Percentiles rank a stretch among this genome's conserved stretches.
These are phyloP conservation scores for Diplotaxis tenuifolia DNA, from an alignment of 345 rosid genomes.

Conservation along the genomic window DNA sequence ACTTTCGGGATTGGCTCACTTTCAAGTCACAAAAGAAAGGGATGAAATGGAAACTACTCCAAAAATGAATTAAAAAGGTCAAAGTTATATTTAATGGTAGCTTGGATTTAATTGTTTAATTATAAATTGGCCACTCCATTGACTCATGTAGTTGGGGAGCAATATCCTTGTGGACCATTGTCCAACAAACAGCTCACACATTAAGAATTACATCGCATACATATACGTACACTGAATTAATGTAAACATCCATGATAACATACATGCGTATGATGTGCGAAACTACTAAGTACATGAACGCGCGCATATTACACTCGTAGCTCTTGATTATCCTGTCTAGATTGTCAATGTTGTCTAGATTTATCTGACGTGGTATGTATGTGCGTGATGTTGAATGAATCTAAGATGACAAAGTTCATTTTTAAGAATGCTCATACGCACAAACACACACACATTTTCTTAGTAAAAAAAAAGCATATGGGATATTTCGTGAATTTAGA, in stretches of 20 bases:
- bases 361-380: neutral
- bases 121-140: constrained; percentile 23
- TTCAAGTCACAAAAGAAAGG: constrained; percentile 16
- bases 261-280: neutral
- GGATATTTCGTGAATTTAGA: neutral
- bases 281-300: neutral
- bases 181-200: constrained; percentile 42
- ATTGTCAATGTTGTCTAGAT: neutral
- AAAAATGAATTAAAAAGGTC: constrained; percentile 26
- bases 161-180: constrained; percentile 40
- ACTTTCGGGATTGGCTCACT: constrained; percentile 28
- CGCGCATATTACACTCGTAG: no score
- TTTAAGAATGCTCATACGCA: neutral
- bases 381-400: neutral
- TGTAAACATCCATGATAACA: constrained; percentile 2
- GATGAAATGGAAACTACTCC: constrained; percentile 31
- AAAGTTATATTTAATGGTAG: constrained; percentile 29
- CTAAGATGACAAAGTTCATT: neutral
- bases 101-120: constrained; percentile 23
- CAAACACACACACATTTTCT: neutral
- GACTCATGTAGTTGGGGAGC: constrained; percentile 43
- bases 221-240: constrained; percentile 1
- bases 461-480: no score
- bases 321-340: no score
- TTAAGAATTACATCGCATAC: constrained; percentile 17